Evolutionary conservation across 1,139 yeast species (phyloP).

Genomic region (Schwanniomyces etchellsii): DNA sequence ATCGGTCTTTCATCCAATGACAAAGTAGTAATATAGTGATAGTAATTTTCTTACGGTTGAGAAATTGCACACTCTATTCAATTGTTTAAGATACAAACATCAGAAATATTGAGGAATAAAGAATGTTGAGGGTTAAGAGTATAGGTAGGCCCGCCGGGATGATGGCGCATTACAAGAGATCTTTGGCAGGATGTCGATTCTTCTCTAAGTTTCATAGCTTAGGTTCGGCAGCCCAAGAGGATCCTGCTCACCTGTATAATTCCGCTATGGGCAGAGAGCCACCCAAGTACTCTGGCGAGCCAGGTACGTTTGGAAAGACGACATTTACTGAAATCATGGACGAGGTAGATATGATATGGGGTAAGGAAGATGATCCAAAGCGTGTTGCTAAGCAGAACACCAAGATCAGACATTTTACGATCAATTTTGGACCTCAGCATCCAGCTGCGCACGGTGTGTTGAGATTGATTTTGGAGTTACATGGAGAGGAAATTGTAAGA

Average conservation of each 20-base stretch:
- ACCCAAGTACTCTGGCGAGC: conserved; percentile 29
- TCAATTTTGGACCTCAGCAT: conserved; percentile 91
- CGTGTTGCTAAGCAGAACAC: conserved; percentile 41
- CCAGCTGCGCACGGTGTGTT: conserved; percentile 95
- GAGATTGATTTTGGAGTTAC: conserved; percentile 77
- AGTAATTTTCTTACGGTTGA: conserved; percentile 3
- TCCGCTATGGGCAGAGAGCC: conserved; percentile 35
- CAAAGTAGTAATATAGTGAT: conserved; percentile 3
- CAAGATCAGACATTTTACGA: conserved; percentile 80
- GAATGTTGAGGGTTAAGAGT: conserved; percentile 19
- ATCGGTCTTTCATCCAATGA: conserved; percentile 6
- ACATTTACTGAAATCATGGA: conserved; percentile 43
- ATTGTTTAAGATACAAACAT: too few relatives aligned
- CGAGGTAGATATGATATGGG: conserved; percentile 45
- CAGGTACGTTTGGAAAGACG: conserved; percentile 33
- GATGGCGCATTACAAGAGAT: too few relatives aligned
- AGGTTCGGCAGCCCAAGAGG: conserved; percentile 12
- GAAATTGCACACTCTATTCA: too few relatives aligned
- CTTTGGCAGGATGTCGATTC: too few relatives aligned
- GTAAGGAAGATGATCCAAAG: conserved; percentile 40
- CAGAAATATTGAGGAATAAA: neutral
- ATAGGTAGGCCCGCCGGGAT: too few relatives aligned
- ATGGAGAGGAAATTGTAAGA: conserved; percentile 84
- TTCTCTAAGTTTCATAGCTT: conserved; percentile 12
- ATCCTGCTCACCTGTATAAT: conserved; percentile 21